These are phyloP conservation scores for Saccharomyces mikatae DNA, from an alignment of 805 yeast species.

Conservation along the genomic window DNA sequence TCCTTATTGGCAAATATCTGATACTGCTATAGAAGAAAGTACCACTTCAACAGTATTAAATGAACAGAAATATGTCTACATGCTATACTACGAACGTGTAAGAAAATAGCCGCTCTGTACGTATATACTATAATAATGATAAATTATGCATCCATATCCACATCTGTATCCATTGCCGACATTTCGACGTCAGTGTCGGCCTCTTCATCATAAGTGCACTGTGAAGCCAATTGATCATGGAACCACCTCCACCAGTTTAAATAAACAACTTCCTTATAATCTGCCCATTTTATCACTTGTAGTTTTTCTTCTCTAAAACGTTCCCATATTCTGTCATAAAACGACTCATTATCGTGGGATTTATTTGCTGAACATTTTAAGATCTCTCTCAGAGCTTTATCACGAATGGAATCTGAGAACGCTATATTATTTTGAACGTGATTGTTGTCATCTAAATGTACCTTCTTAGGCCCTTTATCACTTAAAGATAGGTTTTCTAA, in stretches of 20 bases:
- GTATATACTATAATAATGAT: neutral
- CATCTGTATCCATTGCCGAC: constrained; percentile 8
- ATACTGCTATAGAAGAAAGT: constrained; percentile 59
- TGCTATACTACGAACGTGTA: constrained; percentile 70
- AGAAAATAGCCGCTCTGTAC: neutral
- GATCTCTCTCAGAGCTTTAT: neutral
- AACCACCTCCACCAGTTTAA: constrained; percentile 29
- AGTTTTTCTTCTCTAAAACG: constrained; percentile 19
- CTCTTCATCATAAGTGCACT: neutral
- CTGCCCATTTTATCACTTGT: constrained; percentile 26
- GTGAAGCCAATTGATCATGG: constrained; percentile 5
- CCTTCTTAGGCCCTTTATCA: constrained; percentile 1
- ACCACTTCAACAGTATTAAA: constrained; percentile 47
- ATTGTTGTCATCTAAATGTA: neutral
- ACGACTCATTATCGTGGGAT: constrained; percentile 7
- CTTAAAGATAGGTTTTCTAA: constrained; percentile 25
- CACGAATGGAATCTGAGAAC: constrained; percentile 3
- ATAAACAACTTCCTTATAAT: constrained; percentile 15
- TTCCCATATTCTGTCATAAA: constrained; percentile 20
- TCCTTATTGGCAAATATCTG: constrained; percentile 85
- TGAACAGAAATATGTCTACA: constrained; percentile 72
- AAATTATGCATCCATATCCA: constrained; percentile 9
- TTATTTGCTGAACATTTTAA: constrained; percentile 1
- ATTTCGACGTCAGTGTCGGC: constrained; percentile 4
- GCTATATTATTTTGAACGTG: neutral